Base-by-base conservation (phyloP, 257 asterid species). In the Haberlea rhodopensis region DNA sequence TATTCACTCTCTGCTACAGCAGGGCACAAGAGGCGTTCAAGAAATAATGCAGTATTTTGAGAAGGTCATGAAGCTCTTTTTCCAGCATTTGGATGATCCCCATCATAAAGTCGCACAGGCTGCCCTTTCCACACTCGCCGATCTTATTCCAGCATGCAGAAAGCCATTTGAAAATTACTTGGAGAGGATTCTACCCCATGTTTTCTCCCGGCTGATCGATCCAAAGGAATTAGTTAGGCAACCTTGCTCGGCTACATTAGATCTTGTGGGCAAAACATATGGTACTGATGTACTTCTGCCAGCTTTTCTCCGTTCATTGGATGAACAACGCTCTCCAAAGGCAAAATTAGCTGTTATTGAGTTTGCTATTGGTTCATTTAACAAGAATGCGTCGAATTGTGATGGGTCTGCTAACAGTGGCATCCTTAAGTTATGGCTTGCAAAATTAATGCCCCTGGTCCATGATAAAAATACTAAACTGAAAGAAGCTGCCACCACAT, bases 51-150 rank as follows among this genome's bases (percentile, higher is more conserved):
- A 86, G 81, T 86, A 95, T 76, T 94, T 94, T 70, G 99, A 94
- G 87, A 94, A 94, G 80, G 95, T 94, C 76, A 94, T 94, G 97
- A 94, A 94, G 82, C 79, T 94, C 58, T 94, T 86, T 79, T 94
- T 90, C 80, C 97, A 86, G 86, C 97, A 94, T 78, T 84, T 94
- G 88, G 99, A 90, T 79, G 99, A 94, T 71, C 97, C 97, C 69
- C 99, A 94, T 76, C 99, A 94, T 77, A 94, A 94, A 78, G 99
- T 94, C 69, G 99, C 99, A 43, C 99, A 94, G 75, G 97, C 99
- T 22, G 99, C 97, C 67, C 92, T 94, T 63, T 90, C 95, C 66
- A 90, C 99, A 57, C 96, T 94, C 69, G 95, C 97, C 4, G 99
- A 86, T 72, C 90, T 94, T 74, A 88, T 94, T 62, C 97, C 99